Conservation (phyloP, 2,329 filamentous ascomycete genomes). For the Arthroderma uncinatum region DNA sequence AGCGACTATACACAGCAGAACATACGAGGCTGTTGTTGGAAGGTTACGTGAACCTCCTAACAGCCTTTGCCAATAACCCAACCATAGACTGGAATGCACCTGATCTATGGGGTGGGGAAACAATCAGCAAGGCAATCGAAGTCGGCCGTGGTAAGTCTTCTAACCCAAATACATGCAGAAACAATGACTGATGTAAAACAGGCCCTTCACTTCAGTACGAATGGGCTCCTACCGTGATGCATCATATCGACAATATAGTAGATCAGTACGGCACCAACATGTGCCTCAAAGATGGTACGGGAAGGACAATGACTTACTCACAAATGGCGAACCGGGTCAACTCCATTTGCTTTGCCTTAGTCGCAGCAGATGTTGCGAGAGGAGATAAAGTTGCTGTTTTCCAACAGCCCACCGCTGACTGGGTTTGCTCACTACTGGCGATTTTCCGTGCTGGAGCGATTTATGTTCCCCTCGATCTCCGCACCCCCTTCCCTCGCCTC, state of each 20-base stretch:
- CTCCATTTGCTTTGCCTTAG: conserved; percentile 26
- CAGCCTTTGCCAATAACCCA: conserved; percentile 1
- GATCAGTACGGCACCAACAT: conserved; percentile 12
- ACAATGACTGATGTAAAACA: neutral
- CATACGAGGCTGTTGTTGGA: conserved; percentile 19
- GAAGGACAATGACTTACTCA: conserved; percentile 27
- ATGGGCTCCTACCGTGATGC: conserved; percentile 21
- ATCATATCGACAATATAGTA: conserved; percentile 30
- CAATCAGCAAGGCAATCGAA: neutral
- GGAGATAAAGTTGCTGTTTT: conserved; percentile 32
- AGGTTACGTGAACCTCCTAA: conserved; percentile 17
- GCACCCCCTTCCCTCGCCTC: conserved; percentile 24
- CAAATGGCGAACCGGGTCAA: conserved; percentile 26
- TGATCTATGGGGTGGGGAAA: neutral
- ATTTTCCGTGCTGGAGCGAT: conserved; percentile 29
- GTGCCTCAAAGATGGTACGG: conserved; percentile 23
- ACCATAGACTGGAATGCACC: neutral
- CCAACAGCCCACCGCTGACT: conserved; percentile 28
- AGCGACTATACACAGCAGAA: conserved; percentile 22
- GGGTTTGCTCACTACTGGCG: conserved; percentile 24
- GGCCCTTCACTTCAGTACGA: neutral
- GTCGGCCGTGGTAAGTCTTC: neutral
- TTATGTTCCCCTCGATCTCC: conserved; percentile 32
- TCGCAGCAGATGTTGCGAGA: conserved; percentile 8
- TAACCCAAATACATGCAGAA: neutral